These are phyloP conservation scores for Alloascoidea africana DNA, from an alignment of 805 yeast species.

Conservation along the genomic window DNA sequence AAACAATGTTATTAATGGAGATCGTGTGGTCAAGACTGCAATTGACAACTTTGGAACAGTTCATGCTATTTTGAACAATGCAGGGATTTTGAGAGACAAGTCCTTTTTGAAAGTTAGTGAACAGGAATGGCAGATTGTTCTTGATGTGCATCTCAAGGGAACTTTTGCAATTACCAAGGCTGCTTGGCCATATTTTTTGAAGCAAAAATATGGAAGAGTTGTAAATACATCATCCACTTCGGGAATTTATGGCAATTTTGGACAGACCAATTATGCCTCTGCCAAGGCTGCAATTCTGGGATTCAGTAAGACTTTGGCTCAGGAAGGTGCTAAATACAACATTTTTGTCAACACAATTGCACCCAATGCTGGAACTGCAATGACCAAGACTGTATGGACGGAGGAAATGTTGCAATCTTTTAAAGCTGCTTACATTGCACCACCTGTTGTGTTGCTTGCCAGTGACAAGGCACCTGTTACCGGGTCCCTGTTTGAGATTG, in stretches of 20 bases:
- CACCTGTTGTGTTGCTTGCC: constrained; percentile 67
- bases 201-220: constrained; percentile 69
- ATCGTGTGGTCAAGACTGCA: constrained; percentile 64
- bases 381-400: constrained; percentile 81
- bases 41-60: constrained; percentile 64
- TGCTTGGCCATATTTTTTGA: constrained; percentile 81
- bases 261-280: constrained; percentile 91
- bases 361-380: constrained; percentile 96
- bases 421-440: constrained; percentile 84
- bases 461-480: constrained; percentile 57
- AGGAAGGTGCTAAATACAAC: constrained; percentile 73
- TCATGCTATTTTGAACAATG: constrained; percentile 81
- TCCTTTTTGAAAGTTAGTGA: constrained; percentile 77
- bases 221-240: constrained; percentile 90
- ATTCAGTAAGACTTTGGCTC: constrained; percentile 70
- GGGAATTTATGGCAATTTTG: constrained; percentile 95
- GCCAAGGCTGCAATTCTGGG: constrained; percentile 88
- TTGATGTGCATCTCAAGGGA: constrained; percentile 71
- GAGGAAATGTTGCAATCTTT: constrained; percentile 70
- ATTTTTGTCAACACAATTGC: constrained; percentile 77
- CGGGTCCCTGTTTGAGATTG: constrained; percentile 82
- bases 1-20: constrained; percentile 74
- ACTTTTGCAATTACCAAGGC: constrained; percentile 71
- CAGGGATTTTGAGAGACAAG: constrained; percentile 86
- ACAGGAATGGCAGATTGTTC: constrained; percentile 68